phyloP scores from a whole-genome alignment of 176 grass and related monocot genomes.

The Echinochloa phyllopogon region DNA sequence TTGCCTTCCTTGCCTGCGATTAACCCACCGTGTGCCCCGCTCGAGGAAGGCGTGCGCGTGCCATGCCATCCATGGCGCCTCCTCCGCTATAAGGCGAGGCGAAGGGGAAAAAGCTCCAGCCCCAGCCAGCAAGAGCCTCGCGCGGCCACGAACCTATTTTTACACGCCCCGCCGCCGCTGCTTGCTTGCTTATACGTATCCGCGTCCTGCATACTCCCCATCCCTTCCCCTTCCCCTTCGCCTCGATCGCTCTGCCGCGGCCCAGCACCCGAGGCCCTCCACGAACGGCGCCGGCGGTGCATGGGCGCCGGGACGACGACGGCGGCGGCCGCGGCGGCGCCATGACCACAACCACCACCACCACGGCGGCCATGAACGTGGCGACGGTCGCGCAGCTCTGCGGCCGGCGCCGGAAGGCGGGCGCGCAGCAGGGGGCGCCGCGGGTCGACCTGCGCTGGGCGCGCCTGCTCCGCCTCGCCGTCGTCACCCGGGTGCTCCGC shows the following conservation, averaged over 20 bases:
- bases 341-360: constrained; percentile 44
- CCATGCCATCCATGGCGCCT: constrained; percentile 25
- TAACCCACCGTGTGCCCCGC: not conserved
- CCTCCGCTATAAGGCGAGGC: constrained; percentile 5
- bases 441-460: constrained; percentile 66
- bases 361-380: not conserved
- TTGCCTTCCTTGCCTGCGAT: too few relatives aligned
- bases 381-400: constrained; percentile 46
- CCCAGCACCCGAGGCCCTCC: not conserved
- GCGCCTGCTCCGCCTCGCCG: constrained; percentile 64
- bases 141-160: constrained; percentile 42
- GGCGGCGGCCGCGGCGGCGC: not conserved
- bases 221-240: not conserved
- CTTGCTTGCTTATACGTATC: not conserved
- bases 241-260: not conserved
- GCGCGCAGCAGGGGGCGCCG: not conserved
- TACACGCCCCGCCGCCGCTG: not conserved
- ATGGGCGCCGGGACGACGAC: constrained; percentile 30
- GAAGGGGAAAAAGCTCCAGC: not conserved
- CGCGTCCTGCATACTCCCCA: not conserved
- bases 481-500: constrained; percentile 69
- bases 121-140: constrained; percentile 4
- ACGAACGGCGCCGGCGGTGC: constrained; percentile 21
- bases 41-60: constrained; percentile 11
- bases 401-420: constrained; percentile 16